A percentile compares a stretch with the other conserved stretches of the same genome.
Conservation (phyloP, 2,329 filamentous ascomycete genomes). For the Fusarium redolens region DNA sequence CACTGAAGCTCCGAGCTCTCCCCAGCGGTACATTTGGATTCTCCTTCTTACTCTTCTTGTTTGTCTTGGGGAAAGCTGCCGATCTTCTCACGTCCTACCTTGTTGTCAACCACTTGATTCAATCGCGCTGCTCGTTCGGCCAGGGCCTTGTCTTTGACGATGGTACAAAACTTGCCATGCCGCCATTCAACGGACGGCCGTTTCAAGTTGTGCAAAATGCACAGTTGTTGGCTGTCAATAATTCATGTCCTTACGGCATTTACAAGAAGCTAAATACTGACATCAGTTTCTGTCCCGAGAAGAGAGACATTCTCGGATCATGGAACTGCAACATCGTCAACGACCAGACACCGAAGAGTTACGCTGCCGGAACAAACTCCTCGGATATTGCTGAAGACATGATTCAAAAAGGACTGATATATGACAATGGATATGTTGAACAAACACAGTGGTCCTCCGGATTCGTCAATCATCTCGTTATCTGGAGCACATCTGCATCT, state of each 20-base stretch:
- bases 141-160: background rate
- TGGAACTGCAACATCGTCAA: background rate
- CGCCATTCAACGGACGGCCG: background rate
- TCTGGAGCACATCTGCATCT: background rate
- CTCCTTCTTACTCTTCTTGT: background rate
- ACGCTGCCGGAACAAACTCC: background rate
- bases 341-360: background rate
- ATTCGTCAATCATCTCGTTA: background rate
- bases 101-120: background rate
- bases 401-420: background rate
- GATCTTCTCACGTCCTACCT: conserved; percentile 1
- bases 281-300: background rate
- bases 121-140: background rate
- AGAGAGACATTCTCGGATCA: background rate
- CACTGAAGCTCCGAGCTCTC: background rate
- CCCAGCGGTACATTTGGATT: background rate
- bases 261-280: background rate
- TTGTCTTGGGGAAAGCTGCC: background rate
- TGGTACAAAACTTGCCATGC: background rate
- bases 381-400: background rate
- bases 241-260: background rate
- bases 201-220: background rate
- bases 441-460: background rate
- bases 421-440: background rate
- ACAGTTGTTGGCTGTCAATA: background rate